Percentiles rank a stretch among this genome's conserved stretches.
phyloP scores from a whole-genome alignment of 306 rosid species.

The Datisca glomerata region DNA sequence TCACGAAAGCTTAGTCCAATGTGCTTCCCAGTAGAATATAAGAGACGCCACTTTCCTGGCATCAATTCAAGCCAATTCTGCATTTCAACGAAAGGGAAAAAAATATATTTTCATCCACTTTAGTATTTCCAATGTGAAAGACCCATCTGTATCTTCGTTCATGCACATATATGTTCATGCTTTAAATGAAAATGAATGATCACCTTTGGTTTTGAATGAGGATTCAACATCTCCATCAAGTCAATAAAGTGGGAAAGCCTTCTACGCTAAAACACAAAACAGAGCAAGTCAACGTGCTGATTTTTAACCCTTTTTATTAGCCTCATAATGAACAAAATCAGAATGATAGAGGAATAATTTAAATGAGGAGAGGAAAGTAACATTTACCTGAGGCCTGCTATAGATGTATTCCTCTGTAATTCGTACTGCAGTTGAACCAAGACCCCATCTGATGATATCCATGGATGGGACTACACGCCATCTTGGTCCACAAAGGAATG shows the following conservation, averaged over 20 bases:
- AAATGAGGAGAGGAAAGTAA: neutral
- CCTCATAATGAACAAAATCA: no score
- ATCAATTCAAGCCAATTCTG: conserved; percentile 84
- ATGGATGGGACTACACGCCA: conserved; percentile 90
- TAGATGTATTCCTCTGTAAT: conserved; percentile 91
- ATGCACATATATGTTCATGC: conserved; percentile 1
- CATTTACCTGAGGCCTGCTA: conserved; percentile 74
- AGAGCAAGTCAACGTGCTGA: conserved; percentile 10
- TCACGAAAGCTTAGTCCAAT: conserved; percentile 80
- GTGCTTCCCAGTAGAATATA: conserved; percentile 91
- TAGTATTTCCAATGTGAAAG: no score
- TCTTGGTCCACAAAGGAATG: conserved; percentile 95
- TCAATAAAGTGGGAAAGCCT: conserved; percentile 87
- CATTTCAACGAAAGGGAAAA: neutral
- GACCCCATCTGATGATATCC: conserved; percentile 93
- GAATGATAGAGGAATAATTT: no score
- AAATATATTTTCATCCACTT: no score
- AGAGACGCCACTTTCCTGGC: conserved; percentile 93
- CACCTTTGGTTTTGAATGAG: conserved; percentile 90
- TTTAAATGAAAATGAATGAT: neutral
- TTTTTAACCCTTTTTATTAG: no score
- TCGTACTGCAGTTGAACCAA: conserved; percentile 81
- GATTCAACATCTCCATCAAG: conserved; percentile 89
- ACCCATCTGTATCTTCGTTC: no score
- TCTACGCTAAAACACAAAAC: conserved; percentile 44